Conservation (phyloP, 2,329 filamentous ascomycete species). For the Ophiostoma novo-ulmi region DNA sequence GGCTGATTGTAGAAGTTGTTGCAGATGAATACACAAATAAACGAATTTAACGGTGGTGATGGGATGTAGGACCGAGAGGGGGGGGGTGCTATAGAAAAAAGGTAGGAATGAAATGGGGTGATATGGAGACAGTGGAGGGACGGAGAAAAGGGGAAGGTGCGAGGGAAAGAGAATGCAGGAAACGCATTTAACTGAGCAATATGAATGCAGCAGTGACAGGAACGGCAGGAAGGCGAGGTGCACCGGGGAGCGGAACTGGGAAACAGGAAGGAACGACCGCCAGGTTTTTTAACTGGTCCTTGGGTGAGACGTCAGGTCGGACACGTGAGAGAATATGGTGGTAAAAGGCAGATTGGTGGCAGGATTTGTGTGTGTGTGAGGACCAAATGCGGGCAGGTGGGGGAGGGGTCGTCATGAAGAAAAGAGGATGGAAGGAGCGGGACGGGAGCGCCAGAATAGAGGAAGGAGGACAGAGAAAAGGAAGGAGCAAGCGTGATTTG, state of each 20-base stretch:
- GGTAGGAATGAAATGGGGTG: background rate
- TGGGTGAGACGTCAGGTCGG: background rate
- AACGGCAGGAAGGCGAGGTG: slow-evolving; percentile 10
- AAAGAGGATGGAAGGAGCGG: slow-evolving; percentile 8
- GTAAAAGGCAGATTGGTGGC: background rate
- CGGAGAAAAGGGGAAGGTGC: slow-evolving; percentile 17
- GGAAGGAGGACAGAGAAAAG: background rate
- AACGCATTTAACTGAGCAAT: background rate
- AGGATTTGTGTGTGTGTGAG: background rate
- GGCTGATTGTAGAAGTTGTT: background rate
- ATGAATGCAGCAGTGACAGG: background rate
- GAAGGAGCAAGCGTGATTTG: background rate
- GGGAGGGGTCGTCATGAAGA: slow-evolving; percentile 25
- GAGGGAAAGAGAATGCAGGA: slow-evolving; percentile 16
- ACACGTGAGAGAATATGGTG: background rate
- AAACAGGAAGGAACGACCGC: slow-evolving; percentile 7
- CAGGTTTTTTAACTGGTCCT: slow-evolving; percentile 5
- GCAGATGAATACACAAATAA: background rate
- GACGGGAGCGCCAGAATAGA: background rate
- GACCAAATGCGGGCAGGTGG: slow-evolving; percentile 25
- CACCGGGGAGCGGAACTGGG: background rate
- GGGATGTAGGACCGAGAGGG: background rate
- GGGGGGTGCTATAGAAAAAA: background rate
- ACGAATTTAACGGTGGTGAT: background rate
- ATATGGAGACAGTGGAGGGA: background rate